Evolutionary conservation across 2,329 filamentous ascomycete species (phyloP), one percentile per base, ranked within the genome.

Genomic region (Pestalotiopsis sp.): DNA sequence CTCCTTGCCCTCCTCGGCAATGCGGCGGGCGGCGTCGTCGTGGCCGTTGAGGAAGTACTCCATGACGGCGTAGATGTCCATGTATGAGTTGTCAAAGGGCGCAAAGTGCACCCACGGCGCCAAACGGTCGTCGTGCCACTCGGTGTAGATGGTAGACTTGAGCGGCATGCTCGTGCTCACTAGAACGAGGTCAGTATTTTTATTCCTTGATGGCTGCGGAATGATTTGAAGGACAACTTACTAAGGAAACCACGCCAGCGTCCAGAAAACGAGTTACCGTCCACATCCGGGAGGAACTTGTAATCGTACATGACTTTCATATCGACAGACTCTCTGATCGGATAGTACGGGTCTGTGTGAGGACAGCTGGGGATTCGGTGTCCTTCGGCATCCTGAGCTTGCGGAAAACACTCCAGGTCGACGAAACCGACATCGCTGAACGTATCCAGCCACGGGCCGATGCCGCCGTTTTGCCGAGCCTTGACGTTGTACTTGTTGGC

Each of bases 61-160:
- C 73, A 92, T 80, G 11, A 91, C 83, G 11, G 86, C 85, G 72
- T 92, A 93, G 11, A 93, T 76, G 61, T 93, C 92, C 66, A 87
- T 82, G 69, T 89, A 91, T 1, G 87, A 87, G 74, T 91, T 91
- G 77, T 93, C 90, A 74, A 94, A 84, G 2, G 92, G 92, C 1
- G 90, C 87, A 73, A 92, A 94, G 78, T 94, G 92, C 71, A 87
- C 82, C 92, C 92, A 94, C 0, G 91, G 88, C 14, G 88, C 80
- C 0, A 94, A 82, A 6, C 92, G 85, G 58, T 87, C 85, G 76
- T 93, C 91, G 76, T 93, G 91, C 92, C 92, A 94, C 77, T 94
- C 92, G 9, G 87, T 82, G 76, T 92, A 94, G 58, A 93, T 84
- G 3, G 91, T 93, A 13, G 89, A 86, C 79, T 94, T 94, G 76